Evolutionary conservation across 164 flowering plant species (phyloP), one percentile per base, ranked within the genome.

Genomic region (Platanus orientalis): DNA sequence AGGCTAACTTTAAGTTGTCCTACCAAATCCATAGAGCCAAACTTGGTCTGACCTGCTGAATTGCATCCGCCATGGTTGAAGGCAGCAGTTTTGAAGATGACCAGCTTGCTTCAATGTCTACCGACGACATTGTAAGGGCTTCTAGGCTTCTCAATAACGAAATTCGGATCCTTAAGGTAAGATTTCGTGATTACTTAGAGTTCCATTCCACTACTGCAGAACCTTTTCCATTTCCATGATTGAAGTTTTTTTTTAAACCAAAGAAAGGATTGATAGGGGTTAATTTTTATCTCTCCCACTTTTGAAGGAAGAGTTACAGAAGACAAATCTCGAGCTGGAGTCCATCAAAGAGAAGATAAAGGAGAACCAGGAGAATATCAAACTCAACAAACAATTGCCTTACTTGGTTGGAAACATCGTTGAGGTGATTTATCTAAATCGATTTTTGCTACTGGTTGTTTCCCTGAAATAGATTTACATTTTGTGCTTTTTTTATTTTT

Each of bases 361-460:
- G 68, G 96, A 87, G 82, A 90, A 90, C 64, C 92, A 87, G 54
- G 96, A 90, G 73, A 90, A 87, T 72, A 90, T 87, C 59, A 90
- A 90, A 68, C 83, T 90, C 49, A 90, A 90, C 69, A 90, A 90
- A 76, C 96, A 90, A 69, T 80, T 90, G 47, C 96, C 96, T 21
- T 90, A 87, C 77, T 71, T 90, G 62, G 96, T 90, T 19, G 96
- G 94, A 9, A 90, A 87, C 76, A 84, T 87, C 24, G 93, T 89
- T 64, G 93, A 89, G 93, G 96, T 89, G 54, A 26, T 32, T 21
- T 44, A 7, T 36, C 42, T 36, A 36, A 36, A 36, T 1, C 42
- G 42, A 36, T 36, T 36, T 3, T n/a, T n/a, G n/a, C n/a, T 36
- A 3, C 9, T 36, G 42, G 9, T 36, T 7, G 5, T 10, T 36